Conservation (phyloP, 1,139 yeast genomes). For the Yamadazyma oceani region DNA sequence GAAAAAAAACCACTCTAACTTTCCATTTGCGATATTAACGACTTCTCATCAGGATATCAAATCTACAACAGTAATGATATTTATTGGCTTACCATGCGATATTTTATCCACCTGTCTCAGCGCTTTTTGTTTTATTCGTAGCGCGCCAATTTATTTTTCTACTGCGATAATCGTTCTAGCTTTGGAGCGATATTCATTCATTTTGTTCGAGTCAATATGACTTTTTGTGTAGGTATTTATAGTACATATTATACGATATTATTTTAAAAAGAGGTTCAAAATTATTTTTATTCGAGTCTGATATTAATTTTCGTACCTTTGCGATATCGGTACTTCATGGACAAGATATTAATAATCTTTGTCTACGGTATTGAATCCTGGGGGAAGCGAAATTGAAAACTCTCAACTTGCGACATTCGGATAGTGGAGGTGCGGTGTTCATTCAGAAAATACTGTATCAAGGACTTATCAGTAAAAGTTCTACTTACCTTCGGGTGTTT, state of each 20-base stretch:
- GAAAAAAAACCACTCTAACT: slow-evolving; percentile 5
- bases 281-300: no score
- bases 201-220: slow-evolving; percentile 4
- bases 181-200: slow-evolving; percentile 4
- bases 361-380: not conserved
- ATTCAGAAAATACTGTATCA: slow-evolving; percentile 10
- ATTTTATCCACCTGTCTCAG: slow-evolving; percentile 4
- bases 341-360: not conserved
- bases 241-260: no score
- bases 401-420: slow-evolving; percentile 7
- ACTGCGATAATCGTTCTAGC: slow-evolving; percentile 6
- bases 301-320: no score
- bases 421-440: slow-evolving; percentile 9
- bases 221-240: no score
- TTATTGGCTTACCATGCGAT: slow-evolving; percentile 1
- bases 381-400: not conserved
- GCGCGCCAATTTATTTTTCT: slow-evolving; percentile 7
- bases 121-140: slow-evolving; percentile 5
- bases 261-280: no score
- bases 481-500: no score
- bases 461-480: no score
- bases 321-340: no score
- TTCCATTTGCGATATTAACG: no score
- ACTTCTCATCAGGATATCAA: slow-evolving; percentile 3
- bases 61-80: slow-evolving; percentile 2